Evolutionary conservation across 2,329 filamentous ascomycete species (phyloP), one percentile per base, ranked within the genome.

Genomic region (Coniochaeta sp.): DNA sequence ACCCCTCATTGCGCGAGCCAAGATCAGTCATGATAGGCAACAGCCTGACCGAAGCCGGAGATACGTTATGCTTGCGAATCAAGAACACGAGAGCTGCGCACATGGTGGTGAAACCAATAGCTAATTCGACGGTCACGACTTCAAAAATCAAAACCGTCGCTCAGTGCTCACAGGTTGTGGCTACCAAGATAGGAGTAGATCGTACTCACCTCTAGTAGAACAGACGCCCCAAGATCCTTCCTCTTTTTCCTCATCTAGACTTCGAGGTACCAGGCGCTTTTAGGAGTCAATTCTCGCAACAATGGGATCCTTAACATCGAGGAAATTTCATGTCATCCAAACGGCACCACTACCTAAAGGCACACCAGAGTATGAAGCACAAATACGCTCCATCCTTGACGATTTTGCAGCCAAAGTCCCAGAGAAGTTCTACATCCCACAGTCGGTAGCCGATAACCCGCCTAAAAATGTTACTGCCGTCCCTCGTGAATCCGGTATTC

Each of bases 391-490:
- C 1, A 65, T 75, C 16, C 66, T 73, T 3, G 60, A 70, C 26
- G 66, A 68, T 1, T 72, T 77, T 28, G 66, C 67, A 5, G 60
- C 66, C 36, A 70, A 68, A 52, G 70, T 77, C 1, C 75, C 75
- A 1, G 36, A 47, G 1, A 61, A 64, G 5, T 62, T 72, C 24
- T 66, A 63, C 14, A 67, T 77, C 1, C 68, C 74, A 0, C 55
- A 63, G 9, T 50, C 64, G 2, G 34, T 69, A 38, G 63, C 72
- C 31, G 60, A 65, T 17, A 67, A 68, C 34, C 67, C 71, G 11
- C 69, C 70, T 3, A 62, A 64, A 63, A 57, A 71, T 62, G 76
- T 76, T 38, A 70, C 71, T 1, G 59, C 60, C 9, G 62, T 79
- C 6, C 76, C 77, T 12, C 56, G 66, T 26, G 59, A 70, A 24